Evolutionary conservation across 108 stramenopile species (phyloP).

Genomic region (Epithemia pelagica): DNA sequence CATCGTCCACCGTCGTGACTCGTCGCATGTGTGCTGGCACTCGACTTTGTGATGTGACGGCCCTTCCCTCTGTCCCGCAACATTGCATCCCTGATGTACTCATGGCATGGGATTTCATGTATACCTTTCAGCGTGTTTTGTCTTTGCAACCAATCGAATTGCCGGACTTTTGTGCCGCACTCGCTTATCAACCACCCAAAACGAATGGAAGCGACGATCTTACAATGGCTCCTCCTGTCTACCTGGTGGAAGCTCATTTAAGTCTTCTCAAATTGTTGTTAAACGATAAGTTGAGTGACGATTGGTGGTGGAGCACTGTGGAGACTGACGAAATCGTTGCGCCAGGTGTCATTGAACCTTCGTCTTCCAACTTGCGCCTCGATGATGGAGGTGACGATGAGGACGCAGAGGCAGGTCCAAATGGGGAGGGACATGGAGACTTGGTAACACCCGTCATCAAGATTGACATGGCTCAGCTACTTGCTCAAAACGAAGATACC

Average conservation of each 20-base stretch:
- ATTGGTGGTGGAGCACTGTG: constrained; percentile 86
- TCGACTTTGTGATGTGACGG: constrained; percentile 48
- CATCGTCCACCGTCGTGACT: background rate
- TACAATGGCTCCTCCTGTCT: constrained; percentile 49
- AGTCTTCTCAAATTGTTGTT: constrained; percentile 64
- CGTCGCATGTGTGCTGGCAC: constrained; percentile 31
- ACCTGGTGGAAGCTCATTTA: constrained; percentile 76
- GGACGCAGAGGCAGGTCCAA: constrained; percentile 32
- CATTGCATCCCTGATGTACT: constrained; percentile 76
- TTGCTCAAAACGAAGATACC: constrained; percentile 68
- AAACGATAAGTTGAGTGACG: constrained; percentile 62
- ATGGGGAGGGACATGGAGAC: background rate
- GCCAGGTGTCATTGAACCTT: background rate
- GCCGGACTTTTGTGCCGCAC: constrained; percentile 72
- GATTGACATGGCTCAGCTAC: constrained; percentile 68
- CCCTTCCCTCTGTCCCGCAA: constrained; percentile 61
- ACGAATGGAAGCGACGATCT: constrained; percentile 18
- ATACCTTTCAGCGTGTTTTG: constrained; percentile 64
- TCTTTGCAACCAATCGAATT: constrained; percentile 62
- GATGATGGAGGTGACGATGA: constrained; percentile 22
- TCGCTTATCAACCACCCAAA: constrained; percentile 48
- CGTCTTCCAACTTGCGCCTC: background rate
- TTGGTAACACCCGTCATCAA: constrained; percentile 49
- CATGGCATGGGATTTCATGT: constrained; percentile 83
- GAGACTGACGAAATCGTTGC: constrained; percentile 68